Conservation (phyloP, 306 rosid species). For the Casuarina cunninghamiana region DNA sequence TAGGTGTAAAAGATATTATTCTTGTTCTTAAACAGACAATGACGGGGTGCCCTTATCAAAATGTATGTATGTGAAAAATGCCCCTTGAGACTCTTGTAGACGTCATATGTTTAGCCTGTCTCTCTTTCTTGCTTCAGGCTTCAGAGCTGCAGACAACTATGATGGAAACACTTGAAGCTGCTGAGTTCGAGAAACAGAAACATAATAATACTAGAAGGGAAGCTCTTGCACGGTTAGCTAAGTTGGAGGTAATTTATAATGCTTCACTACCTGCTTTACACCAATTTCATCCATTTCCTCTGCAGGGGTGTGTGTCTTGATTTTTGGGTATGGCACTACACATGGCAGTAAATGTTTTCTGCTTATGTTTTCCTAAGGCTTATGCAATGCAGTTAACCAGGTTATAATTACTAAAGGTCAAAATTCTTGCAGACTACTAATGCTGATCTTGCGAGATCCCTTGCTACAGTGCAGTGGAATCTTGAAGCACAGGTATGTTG, state of each 20-base stretch:
- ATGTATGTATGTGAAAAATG: background rate
- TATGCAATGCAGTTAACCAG: constrained; percentile 25
- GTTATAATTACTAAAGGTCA: constrained; percentile 39
- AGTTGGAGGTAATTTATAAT: constrained; percentile 66
- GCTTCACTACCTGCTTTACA: constrained; percentile 20
- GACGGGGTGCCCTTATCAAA: background rate
- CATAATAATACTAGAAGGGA: constrained; percentile 95
- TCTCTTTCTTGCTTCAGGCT: constrained; percentile 56
- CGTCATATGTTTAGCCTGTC: constrained; percentile 18
- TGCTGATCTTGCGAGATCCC: constrained; percentile 93
- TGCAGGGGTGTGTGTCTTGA: background rate
- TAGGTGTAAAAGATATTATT: no score
- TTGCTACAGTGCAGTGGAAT: constrained; percentile 83
- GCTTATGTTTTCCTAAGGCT: constrained; percentile 8
- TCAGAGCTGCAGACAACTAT: constrained; percentile 75
- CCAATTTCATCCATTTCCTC: background rate
- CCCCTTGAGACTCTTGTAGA: background rate
- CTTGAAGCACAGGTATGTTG: constrained; percentile 83
- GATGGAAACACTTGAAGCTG: constrained; percentile 99
- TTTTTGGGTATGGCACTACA: background rate
- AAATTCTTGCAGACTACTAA: constrained; percentile 74
- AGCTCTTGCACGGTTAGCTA: constrained; percentile 69
- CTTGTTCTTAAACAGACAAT: background rate
- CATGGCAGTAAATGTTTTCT: constrained; percentile 19
- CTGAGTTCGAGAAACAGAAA: constrained; percentile 89